Base-by-base conservation (phyloP, 164 flowering plant genomes). In the Vitis riparia region DNA sequence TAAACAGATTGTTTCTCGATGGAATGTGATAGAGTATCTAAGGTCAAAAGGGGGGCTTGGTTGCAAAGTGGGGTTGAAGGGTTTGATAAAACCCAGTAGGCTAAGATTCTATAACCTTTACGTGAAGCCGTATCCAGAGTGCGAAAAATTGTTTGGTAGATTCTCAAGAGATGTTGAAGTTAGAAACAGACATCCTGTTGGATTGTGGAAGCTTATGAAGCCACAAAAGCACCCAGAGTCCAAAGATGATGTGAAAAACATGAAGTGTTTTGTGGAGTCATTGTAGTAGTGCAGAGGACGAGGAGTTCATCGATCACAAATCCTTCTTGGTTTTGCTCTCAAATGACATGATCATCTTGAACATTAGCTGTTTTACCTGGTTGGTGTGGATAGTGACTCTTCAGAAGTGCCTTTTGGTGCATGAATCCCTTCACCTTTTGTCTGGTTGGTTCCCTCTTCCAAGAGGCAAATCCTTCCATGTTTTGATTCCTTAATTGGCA, bases 71-170 rank as follows among this genome's bases (percentile, higher is more conserved):
- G 88, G 87, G 4, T 78, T 94, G 80, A 87, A 70, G 76, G 81
- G 57, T 69, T 50, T 94, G 71, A 80, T 91, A 57, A 88, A 82
- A 81, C 85, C 81, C 5, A 87, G 89, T 71, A 86, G 89, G 76
- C 87, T 81, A 51, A 81, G 64, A 71, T 94, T 94, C 68, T 91
- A 89, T 73, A 91, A 94, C 63, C 74, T 91, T 27, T 94, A 84
- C 80, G 98, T 94, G 56, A 94, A 92, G 82, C 98, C 98, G 11
- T 92, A 94, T 76, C 97, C 97, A 5, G 95, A 86, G 56, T 92
- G 95, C 80, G 91, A 89, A 76, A 77, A 81, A 69, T 73, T 94
- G 55, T 92, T 71, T 77, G 90, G 87, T 16, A 84, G 85, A 70
- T 80, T 67, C 72, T 67, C 73, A 13, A 69, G 68, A 15, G 78